Conservation (phyloP, 2,329 filamentous ascomycete species). For the Fusarium beomiforme region DNA sequence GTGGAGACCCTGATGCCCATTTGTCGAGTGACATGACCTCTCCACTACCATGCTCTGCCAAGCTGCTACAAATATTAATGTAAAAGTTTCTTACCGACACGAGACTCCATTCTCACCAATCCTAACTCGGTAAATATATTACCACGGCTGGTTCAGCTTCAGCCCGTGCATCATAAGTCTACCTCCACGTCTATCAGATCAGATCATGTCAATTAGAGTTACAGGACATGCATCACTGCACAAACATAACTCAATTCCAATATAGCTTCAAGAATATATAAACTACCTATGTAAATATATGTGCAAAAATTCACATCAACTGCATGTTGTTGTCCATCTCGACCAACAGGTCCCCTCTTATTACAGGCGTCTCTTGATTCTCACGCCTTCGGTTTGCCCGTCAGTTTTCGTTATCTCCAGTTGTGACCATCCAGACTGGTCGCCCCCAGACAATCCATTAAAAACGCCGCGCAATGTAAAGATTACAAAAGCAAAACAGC, state of each 20-base stretch:
- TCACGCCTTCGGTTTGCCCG: constrained; percentile 6
- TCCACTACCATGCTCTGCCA: constrained; percentile 18
- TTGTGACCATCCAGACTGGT: constrained; percentile 7
- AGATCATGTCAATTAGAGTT: background rate
- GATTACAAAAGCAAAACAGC: constrained; percentile 20
- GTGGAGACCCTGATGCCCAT: constrained; percentile 3
- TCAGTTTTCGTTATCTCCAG: constrained; percentile 18
- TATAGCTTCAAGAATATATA: constrained; percentile 18
- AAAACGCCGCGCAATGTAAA: constrained; percentile 40
- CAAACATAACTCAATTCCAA: background rate
- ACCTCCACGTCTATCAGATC: background rate
- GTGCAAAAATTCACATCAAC: constrained; percentile 19
- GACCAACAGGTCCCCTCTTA: constrained; percentile 9
- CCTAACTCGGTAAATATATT: background rate
- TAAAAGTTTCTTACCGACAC: constrained; percentile 20
- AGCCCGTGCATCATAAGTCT: background rate
- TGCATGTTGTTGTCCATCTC: constrained; percentile 5
- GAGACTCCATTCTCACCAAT: constrained; percentile 15
- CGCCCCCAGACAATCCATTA: constrained; percentile 19
- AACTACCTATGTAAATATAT: constrained; percentile 35
- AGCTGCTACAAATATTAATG: constrained; percentile 12
- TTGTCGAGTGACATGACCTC: constrained; percentile 7
- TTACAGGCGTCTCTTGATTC: constrained; percentile 18
- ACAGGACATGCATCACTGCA: background rate
- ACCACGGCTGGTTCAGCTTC: background rate